phyloP scores from a whole-genome alignment of 2,329 filamentous ascomycete genomes.

The Cytospora piceicola region DNA sequence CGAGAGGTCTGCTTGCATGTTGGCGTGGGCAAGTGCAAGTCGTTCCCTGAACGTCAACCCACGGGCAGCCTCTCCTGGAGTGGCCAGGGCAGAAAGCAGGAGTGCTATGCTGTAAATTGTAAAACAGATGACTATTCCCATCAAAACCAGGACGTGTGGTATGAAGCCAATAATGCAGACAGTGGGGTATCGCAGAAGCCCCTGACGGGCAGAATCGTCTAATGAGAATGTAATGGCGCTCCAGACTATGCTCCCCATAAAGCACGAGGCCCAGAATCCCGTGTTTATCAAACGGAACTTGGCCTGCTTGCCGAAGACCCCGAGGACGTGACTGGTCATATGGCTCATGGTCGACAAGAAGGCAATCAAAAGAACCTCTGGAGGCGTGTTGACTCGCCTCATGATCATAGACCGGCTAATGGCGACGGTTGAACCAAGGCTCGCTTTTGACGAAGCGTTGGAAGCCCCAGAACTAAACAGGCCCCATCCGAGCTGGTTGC shows the following conservation, averaged over 20 bases:
- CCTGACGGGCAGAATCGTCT: conserved; percentile 63
- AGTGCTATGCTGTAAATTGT: conserved; percentile 80
- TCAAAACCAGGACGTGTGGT: conserved; percentile 84
- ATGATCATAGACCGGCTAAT: conserved; percentile 70
- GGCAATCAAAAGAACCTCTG: conserved; percentile 84
- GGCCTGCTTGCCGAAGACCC: conserved; percentile 78
- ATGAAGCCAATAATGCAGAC: conserved; percentile 95
- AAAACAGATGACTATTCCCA: conserved; percentile 76
- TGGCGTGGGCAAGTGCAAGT: conserved; percentile 73
- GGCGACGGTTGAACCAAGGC: conserved; percentile 47
- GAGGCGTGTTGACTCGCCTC: conserved; percentile 81
- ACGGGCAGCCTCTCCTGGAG: conserved; percentile 52
- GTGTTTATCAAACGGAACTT: conserved; percentile 84
- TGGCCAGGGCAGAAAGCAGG: conserved; percentile 71
- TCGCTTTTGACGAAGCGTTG: conserved; percentile 49
- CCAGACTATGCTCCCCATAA: conserved; percentile 84
- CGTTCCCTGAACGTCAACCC: conserved; percentile 59
- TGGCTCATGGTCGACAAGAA: conserved; percentile 90
- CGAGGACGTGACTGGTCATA: conserved; percentile 80
- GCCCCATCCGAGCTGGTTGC: conserved; percentile 76
- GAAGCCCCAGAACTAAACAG: conserved; percentile 55
- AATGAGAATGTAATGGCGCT: conserved; percentile 68
- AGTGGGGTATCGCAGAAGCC: conserved; percentile 84
- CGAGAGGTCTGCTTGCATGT: conserved; percentile 90
- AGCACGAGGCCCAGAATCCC: conserved; percentile 85